Evolutionary conservation across 257 asterid genomes (phyloP).

Genomic region (Jacaranda mimosifolia): DNA sequence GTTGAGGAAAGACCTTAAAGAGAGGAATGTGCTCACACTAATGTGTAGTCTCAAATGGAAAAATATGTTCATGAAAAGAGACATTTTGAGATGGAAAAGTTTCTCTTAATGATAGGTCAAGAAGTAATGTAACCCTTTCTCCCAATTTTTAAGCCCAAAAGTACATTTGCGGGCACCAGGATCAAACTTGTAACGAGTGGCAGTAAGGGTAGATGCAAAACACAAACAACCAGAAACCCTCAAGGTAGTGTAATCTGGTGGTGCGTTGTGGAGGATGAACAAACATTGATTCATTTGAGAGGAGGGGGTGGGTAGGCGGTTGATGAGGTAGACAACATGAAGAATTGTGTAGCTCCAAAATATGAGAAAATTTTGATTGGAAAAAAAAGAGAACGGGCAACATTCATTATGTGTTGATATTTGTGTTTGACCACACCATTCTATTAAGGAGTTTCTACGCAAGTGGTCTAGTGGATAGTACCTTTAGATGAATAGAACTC

Average conservation of each 20-base stretch:
- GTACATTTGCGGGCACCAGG: neutral
- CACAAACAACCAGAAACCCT: neutral
- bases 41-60: neutral
- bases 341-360: neutral
- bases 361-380: neutral
- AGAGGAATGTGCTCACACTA: neutral
- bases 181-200: neutral
- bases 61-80: neutral
- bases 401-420: neutral
- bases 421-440: neutral
- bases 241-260: neutral
- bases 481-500: neutral
- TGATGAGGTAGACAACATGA: neutral
- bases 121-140: neutral
- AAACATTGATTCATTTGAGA: neutral
- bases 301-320: neutral
- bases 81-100: neutral
- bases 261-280: neutral
- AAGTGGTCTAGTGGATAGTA: neutral
- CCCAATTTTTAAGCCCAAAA: neutral
- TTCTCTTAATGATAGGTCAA: neutral
- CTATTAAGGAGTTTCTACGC: neutral
- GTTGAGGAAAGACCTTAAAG: neutral
- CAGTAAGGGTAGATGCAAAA: neutral
- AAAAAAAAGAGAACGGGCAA: neutral